Evolutionary conservation across 768 basidiomycete genomes (phyloP), one percentile per base, ranked within the genome.

Genomic region (Suillus lakei): DNA sequence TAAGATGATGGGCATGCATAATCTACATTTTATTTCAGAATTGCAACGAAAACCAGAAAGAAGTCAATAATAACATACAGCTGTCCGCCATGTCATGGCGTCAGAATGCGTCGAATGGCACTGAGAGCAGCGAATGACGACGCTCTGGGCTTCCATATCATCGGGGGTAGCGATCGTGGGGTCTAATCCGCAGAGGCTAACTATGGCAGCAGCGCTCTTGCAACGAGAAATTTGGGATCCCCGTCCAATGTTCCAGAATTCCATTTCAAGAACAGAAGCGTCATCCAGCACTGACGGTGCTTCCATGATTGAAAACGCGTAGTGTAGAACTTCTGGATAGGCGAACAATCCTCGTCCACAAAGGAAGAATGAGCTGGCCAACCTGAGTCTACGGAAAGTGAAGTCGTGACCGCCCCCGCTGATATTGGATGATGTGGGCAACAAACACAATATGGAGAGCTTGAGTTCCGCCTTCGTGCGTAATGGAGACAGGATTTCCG

Each of bases 161-260:
- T 73, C 71, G 26, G 74, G 63, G 10, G 79, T 81, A 30, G 79
- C 69, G 13, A 65, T 72, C 4, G 65, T 65, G 2, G 81, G 77
- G 71, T 82, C 76, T 59, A 80, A 65, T 30, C 76, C 79, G 30
- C 76, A 79, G 7, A 64, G 54, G 30, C 63, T 26, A 18, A 82
- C 72, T 28, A 83, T 60, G 23, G 60, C 63, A 64, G 72, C 72
- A 21, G 77, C 78, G 5, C 28, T 41, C 32, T 55, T 32, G 21
- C 12, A 34, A 36, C 13, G 54, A 34, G 54, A 34, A 32, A 34
- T 32, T 53, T 9, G 51, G 18, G 18, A 34, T 54, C 30, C 32
- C 16, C 6, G 5, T 54, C 21, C 32, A 54, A 54, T 54, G 18
- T 12, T 12, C 53, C 21, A 54, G 10, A 1, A 32, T 12, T 54